Evolutionary conservation across 768 basidiomycete genomes (phyloP).

Genomic region (Vararia minispora): DNA sequence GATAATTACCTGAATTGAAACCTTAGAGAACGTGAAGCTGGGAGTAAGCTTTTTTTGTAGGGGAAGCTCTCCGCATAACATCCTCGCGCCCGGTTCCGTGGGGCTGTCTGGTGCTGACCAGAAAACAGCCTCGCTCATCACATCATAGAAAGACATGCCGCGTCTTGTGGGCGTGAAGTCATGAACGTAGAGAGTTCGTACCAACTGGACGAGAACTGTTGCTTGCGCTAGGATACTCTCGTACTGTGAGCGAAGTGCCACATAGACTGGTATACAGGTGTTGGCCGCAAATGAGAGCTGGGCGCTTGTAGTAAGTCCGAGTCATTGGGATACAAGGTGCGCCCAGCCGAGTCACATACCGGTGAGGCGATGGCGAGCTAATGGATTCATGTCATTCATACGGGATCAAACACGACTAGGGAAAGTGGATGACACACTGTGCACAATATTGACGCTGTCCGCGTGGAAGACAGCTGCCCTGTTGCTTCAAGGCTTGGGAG

Average conservation of each 20-base stretch:
- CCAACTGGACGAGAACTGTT: conserved; percentile 6
- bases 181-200: too few relatives aligned
- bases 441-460: not conserved
- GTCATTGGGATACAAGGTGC: not conserved
- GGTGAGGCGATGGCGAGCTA: conserved; percentile 2
- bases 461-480: conserved; percentile 1
- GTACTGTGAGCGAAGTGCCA: not conserved
- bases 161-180: conserved; percentile 1
- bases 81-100: not conserved
- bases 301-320: not conserved
- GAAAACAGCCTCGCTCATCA: conserved; percentile 2
- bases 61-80: conserved; percentile 7
- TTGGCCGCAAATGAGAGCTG: conserved; percentile 9
- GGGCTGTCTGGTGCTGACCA: conserved; percentile 3
- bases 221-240: not conserved
- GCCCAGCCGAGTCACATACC: not conserved
- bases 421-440: not conserved
- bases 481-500: conserved; percentile 6
- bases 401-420: not conserved
- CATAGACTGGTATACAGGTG: conserved; percentile 8
- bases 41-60: conserved; percentile 2
- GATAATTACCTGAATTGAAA: conserved; percentile 1
- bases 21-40: conserved; percentile 7
- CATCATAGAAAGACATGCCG: not conserved
- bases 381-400: not conserved